Base-by-base conservation (phyloP, 2,329 filamentous ascomycete genomes). In the Fusarium aywerte region DNA sequence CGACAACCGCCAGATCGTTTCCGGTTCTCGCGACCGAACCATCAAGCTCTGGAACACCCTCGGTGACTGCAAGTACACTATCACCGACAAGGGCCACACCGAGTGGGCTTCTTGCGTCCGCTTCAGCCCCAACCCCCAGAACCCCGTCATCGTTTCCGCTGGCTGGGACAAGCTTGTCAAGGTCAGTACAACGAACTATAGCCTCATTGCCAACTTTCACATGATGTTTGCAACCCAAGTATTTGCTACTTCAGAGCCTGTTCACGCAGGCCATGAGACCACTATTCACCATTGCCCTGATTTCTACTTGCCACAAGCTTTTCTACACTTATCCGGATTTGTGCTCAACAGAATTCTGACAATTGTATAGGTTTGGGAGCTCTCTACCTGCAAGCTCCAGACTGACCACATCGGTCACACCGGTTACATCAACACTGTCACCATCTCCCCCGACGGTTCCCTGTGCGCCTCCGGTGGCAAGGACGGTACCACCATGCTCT, bases 211-310 rank as follows among this genome's bases (percentile, higher is more conserved):
- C 32, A 4, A n/a, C 53, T 60, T 63, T 20, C 15, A 89, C 81
- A 96, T 93, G 95, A 98, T 98, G 95, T 87, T 91, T 91, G 88
- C 89, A 91, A 89, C 82, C 80, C 85, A 93, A 93, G 94, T 98
- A 98, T 98, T 98, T 98, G 96, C 96, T 98, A 98, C 96, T 99
- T 98, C 95, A 97, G 96, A 99, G 93, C 93, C 89, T 80, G 81
- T 80, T 78, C 84, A 82, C 42, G 43, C 82, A 81, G 88, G 94
- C 93, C 83, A 97, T 98, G 96, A 99, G 95, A 99, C 92, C 89
- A 86, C 84, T 87, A 89, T 76, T 91, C 91, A 95, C 93, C 92
- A 85, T 87, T 87, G 88, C 87, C 86, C 93, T 96, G 92, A 96
- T 89, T 80, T 77, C 33, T 42, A 76, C 68, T 64, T 73, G 29